Base-by-base conservation (phyloP, 495 filamentous ascomycete genomes). In the Podospora comata region DNA sequence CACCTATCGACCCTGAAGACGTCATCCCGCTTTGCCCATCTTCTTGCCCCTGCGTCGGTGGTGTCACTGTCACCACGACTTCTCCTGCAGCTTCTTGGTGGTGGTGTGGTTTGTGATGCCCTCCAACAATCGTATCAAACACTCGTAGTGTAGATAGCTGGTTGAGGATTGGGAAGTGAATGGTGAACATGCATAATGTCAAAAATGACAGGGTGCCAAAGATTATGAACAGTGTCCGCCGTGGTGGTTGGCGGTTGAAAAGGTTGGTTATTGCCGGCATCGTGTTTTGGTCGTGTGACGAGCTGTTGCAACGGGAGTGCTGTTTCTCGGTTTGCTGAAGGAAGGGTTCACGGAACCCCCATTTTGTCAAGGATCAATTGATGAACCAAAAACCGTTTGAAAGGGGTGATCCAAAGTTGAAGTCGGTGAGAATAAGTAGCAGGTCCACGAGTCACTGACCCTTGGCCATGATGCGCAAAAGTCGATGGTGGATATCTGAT, bases 131-230 rank as follows among this genome's bases (percentile, higher is more conserved):
- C 39, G 15, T 20, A 18, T 18, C 58, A 32, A 54, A 62, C 3
- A 64, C 30, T 1, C 53, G 53, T 6, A 53, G n/a, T 56, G 44
- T 59, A 16, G 44, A 57, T 34, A 62, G 18, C 1, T 23, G 61
- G 7, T 34, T 66, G 15, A 68, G 44, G 5, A 39, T 15, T 20
- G 65, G 57, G 15, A 71, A 16, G 23, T 68, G 62, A 27, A 32
- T n/a, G 19, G 65, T 23, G 57, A 68, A 71, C 11, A 71, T 7
- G 15, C 65, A 71, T 34, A 71, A 53, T 32, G 66, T 54, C 7
- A 68, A 5, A 6, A 71, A 60, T 13, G 66, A 32, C 2, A 71
- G 34, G n/a, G 19, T 56, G 16, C 65, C 69, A n/a, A 68, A 15
- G 4, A 64, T 26, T 3, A 66, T 2, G 63, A 68, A 60, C 7